Conservation (phyloP, 1,284 basidiomycete genomes). For the Tilletia setariae region DNA sequence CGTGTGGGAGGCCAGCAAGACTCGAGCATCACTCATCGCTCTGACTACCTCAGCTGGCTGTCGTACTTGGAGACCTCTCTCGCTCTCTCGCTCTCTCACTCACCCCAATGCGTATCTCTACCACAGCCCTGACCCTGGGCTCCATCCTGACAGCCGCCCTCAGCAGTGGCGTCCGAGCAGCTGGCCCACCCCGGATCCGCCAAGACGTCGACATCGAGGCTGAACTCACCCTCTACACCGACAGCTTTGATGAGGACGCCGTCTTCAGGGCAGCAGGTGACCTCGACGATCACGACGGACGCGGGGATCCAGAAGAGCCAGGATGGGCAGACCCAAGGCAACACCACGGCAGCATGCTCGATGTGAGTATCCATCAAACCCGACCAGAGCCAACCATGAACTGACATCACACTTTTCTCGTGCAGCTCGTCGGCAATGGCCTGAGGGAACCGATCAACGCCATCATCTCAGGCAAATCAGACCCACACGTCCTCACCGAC, state of each 20-base stretch:
- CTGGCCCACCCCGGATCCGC: background rate
- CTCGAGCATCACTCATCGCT: too few species aligned
- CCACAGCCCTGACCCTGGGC: background rate
- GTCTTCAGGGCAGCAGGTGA: conserved; percentile 23
- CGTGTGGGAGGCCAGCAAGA: too few species aligned
- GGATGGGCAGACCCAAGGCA: conserved; percentile 41
- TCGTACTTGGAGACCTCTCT: too few species aligned
- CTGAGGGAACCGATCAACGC: conserved; percentile 85
- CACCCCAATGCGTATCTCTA: background rate
- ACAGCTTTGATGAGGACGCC: conserved; percentile 27
- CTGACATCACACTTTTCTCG: too few species aligned
- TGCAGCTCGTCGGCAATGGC: conserved; percentile 67
- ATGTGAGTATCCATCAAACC: conserved; percentile 30
- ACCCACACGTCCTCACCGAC: conserved; percentile 68
- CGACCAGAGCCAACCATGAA: too few species aligned
- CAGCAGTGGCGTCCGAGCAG: background rate
- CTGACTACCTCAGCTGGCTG: too few species aligned
- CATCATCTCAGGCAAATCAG: conserved; percentile 78
- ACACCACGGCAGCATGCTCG: conserved; percentile 45
- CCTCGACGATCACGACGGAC: conserved; percentile 23
- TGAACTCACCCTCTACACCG: conserved; percentile 22
- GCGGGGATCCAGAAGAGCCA: conserved; percentile 17
- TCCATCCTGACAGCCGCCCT: background rate
- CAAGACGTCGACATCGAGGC: background rate
- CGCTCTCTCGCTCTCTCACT: conserved; percentile 1